Evolutionary conservation across 2,329 filamentous ascomycete species (phyloP), one percentile per base, ranked within the genome.

Genomic region (Aspergillus sp.): DNA sequence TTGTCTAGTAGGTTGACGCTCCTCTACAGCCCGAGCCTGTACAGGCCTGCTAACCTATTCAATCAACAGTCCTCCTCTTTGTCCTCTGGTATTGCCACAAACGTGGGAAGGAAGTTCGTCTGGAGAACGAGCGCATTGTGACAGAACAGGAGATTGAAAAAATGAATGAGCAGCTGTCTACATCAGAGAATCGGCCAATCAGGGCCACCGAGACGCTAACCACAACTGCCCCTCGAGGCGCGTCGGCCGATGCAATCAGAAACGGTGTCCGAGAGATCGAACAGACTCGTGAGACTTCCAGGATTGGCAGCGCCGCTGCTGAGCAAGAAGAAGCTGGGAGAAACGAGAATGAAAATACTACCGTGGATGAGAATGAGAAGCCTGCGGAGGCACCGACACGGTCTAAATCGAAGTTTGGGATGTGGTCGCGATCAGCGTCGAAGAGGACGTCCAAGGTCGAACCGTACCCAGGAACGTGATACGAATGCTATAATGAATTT

Each of bases 41-140:
- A 19, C 19, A 19, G 19, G 2, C 19, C 19, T 19, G 19, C 19
- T 19, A 19, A 19, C 19, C 19, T 19, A 19, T 19, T 19, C 2
- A 19, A 19, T 19, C 19, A 19, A 19, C 47, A 86, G 87, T 97
- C 46, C 77, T 97, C 10, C 78, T 98, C 47, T 93, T 95, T 63
- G 88, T 94, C 40, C 83, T 97, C 58, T 98, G 91, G 90, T 98
- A 97, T 71, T 97, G 90, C 71, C 85, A 97, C 70, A 97, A 97
- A 73, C 86, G 93, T 45, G 93, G 93, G 35, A 82, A 82, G 40
- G 91, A 98, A 71, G 83, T 82, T 5, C 80, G 93, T 43, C 78
- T 97, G 8, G 83, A 85, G 61, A 80, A 73, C 43, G 78, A 80
- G 52, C 68, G 73, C 9, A 62, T 74, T 10, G 66, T 73, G 27